Evolutionary conservation across 2,329 filamentous ascomycete species (phyloP).

Genomic region (Bipolaris gigantea): DNA sequence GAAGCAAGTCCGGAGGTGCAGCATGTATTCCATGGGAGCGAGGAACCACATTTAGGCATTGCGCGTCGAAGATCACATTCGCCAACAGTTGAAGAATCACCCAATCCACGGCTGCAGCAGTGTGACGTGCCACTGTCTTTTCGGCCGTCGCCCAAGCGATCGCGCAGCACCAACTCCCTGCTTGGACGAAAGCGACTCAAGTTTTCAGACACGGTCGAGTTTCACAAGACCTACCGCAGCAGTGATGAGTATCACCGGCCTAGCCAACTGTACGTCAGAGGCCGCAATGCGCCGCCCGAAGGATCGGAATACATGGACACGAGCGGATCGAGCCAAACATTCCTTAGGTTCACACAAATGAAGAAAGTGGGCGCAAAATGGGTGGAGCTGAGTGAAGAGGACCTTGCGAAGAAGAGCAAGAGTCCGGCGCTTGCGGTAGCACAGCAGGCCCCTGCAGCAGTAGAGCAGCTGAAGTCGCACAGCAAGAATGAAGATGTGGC

Average conservation of each 20-base stretch:
- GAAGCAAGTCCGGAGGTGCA: neutral
- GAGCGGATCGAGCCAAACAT: slow-evolving; percentile 24
- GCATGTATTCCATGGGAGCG: neutral
- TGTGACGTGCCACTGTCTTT: neutral
- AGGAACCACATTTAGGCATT: slow-evolving; percentile 2
- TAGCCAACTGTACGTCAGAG: slow-evolving; percentile 26
- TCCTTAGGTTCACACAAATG: slow-evolving; percentile 29
- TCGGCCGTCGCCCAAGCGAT: slow-evolving; percentile 9
- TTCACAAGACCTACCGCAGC: slow-evolving; percentile 23
- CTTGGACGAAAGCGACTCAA: slow-evolving; percentile 22
- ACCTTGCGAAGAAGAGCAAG: slow-evolving; percentile 10
- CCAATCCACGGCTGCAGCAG: neutral
- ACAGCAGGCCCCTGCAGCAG: neutral
- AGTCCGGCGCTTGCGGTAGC: neutral
- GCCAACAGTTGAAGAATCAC: neutral
- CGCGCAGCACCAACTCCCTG: slow-evolving; percentile 7
- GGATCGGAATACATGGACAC: slow-evolving; percentile 33
- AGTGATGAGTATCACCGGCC: slow-evolving; percentile 19
- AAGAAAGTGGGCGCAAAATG: slow-evolving; percentile 27
- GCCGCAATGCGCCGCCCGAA: slow-evolving; percentile 31
- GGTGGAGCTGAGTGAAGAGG: slow-evolving; percentile 25
- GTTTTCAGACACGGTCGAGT: slow-evolving; percentile 24
- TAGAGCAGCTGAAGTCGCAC: neutral
- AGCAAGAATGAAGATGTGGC: neutral
- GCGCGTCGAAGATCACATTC: slow-evolving; percentile 14